Evolutionary conservation across 1,284 basidiomycete genomes (phyloP).

Genomic region (Mycosarcoma mackinlayi): DNA sequence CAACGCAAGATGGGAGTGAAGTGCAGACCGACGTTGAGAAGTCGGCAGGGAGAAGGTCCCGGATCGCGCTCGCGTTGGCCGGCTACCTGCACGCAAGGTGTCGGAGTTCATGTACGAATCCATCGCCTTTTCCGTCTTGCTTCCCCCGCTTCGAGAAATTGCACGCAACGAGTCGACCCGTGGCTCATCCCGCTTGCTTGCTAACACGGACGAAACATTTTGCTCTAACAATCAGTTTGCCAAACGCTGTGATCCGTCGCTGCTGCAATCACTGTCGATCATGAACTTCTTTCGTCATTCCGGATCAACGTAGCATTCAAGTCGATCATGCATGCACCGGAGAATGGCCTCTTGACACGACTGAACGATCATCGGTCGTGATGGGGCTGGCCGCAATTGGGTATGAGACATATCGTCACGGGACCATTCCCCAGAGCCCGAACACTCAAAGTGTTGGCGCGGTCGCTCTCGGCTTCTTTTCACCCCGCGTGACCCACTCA

Average conservation of each 20-base stretch:
- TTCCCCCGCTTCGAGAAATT: neutral
- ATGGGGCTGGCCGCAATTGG: too few species aligned
- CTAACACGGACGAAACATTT: constrained; percentile 6
- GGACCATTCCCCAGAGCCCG: constrained; percentile 2
- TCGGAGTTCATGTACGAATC: constrained; percentile 26
- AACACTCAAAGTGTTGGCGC: too few species aligned
- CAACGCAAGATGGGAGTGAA: too few species aligned
- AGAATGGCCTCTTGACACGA: too few species aligned
- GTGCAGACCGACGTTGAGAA: too few species aligned
- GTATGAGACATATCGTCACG: constrained; percentile 10
- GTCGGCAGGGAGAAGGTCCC: too few species aligned
- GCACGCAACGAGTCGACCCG: constrained; percentile 27
- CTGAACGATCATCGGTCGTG: too few species aligned
- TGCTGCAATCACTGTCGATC: constrained; percentile 4
- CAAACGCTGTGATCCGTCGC: neutral
- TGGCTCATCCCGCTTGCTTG: constrained; percentile 6
- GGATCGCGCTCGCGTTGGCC: neutral
- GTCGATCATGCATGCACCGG: too few species aligned
- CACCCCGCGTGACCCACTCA: constrained; percentile 3
- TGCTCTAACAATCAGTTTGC: neutral
- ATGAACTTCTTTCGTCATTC: neutral
- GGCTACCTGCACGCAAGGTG: constrained; percentile 5
- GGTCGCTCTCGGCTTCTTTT: too few species aligned
- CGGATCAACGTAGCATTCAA: too few species aligned
- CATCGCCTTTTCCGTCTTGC: constrained; percentile 6